A percentile compares a stretch with the other conserved stretches of the same genome.
Conservation (phyloP, 495 filamentous ascomycete species). For the Hypoxylon crocopeplum region DNA sequence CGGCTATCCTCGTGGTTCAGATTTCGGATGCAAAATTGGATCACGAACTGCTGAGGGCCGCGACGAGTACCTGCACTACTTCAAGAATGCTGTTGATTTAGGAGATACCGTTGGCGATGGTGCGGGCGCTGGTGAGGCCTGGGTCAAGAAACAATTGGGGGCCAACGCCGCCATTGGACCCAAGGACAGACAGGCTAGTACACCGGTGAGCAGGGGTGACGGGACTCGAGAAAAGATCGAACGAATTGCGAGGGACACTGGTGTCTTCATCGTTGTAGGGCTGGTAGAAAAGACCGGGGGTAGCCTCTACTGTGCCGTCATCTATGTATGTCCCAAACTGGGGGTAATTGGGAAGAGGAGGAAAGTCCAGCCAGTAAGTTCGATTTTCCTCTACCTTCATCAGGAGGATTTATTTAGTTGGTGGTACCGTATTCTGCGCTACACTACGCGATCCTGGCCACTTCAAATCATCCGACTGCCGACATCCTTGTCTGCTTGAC, state of each 20-base stretch:
- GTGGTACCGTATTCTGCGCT: neutral
- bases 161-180: conserved; percentile 46
- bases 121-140: conserved; percentile 71
- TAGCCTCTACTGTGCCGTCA: conserved; percentile 80
- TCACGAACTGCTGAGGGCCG: conserved; percentile 70
- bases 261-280: conserved; percentile 80
- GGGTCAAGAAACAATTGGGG: conserved; percentile 69
- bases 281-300: conserved; percentile 82
- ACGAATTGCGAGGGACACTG: conserved; percentile 71
- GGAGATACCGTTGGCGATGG: conserved; percentile 76
- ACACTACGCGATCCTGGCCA: neutral
- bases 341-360: conserved; percentile 85
- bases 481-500: neutral
- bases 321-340: conserved; percentile 79
- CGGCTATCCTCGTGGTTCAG: conserved; percentile 86
- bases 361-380: conserved; percentile 84
- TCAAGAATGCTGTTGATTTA: conserved; percentile 78
- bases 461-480: neutral
- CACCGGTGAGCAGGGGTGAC: conserved; percentile 70
- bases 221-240: conserved; percentile 86
- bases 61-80: conserved; percentile 86
- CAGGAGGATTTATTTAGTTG: neutral
- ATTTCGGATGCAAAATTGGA: conserved; percentile 79
- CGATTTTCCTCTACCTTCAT: conserved; percentile 10
- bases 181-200: conserved; percentile 44